Evolutionary conservation across 345 rosid species (phyloP), one percentile per base, ranked within the genome.

Genomic region (Pugionium dolabratum): DNA sequence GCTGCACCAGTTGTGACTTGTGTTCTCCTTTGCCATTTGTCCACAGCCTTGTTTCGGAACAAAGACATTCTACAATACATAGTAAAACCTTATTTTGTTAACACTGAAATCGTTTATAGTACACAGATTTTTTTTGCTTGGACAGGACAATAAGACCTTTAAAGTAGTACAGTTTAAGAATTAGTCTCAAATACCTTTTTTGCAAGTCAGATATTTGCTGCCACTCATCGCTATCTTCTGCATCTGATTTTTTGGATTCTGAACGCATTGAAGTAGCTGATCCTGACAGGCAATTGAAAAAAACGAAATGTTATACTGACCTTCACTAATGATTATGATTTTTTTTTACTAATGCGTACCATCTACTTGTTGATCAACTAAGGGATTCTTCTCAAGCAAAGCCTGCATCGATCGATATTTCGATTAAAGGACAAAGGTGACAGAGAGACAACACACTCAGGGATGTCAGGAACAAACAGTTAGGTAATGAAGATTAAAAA

Each of bases 21-120:
- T 37, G 97, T 80, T 82, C 86, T 90, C 54, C 97, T 88, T 71
- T 94, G 92, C 97, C 99, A 90, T 73, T 85, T 88, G 75, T 94
- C 95, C 50, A 94, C 79, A 6, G 97, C 87, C 78, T 85, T 88
- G 76, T 90, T 81, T 79, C 96, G 79, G 69, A 94, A 94, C 48
- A 81, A 48, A 69, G 84, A 83, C 68, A 85, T 80, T 81, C 97
- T 94, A 44, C 18, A 18, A 18, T 18, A 18, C 43, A 44, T 50
- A 44, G n/a, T 31, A 59, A 52, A 43, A 10, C 59, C 43, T 32
- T 56, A 7, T 7, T 73, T 43, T 44, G 35, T 72, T 31, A 57
- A 7, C 53, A 52, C 29, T 45, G 26, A 72, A 9, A 44, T 18
- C 18, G 18, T 18, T 18, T 18, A 18, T 18, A 18, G 18, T 18